Base-by-base conservation (phyloP, 2,329 filamentous ascomycete genomes). In the Phialemonium atrogriseum region DNA sequence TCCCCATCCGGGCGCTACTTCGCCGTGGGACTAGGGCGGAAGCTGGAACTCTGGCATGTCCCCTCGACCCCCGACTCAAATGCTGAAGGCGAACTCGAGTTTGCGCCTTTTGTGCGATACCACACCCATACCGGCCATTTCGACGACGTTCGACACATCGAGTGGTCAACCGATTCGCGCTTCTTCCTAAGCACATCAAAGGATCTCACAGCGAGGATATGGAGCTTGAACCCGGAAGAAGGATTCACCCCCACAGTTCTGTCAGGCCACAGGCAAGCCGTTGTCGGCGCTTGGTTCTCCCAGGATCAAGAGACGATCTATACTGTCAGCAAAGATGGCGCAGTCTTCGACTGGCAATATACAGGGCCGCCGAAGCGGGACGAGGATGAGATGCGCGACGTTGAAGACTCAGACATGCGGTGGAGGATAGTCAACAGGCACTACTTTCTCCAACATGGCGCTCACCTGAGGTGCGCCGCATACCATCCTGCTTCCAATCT, bases 211-310 rank as follows among this genome's bases (percentile, higher is more conserved):
- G 82, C 85, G 23, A 76, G 88, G 52, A 84, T 98, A 76, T 98
- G 89, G 89, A 96, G 88, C 54, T 63, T 95, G 43, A 73, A 93
- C 44, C 71, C 79, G 1, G 86, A 94, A 49, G 84, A 89, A 38
- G 84, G 82, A 2, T 96, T 96, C 57, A 76, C 78, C 30, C 87
- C 89, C 1, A 98, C 91, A 2, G 85, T 88, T 11, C 63, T 98
- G 39, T 81, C 86, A 4, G 91, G 91, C 2, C 93, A 98, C 59
- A 80, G 87, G 53, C 87, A 95, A 56, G 80, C 75, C 11, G 84
- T 98, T 4, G 71, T 93, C 33, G 85, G 82, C n/a, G 88, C 88
- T n/a, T 98, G 87, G 78, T 98, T 98, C 53, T 93, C 88, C 1
- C 79, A 82, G 39, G 80, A 94, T 46, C 91, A 98, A 54, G 93